phyloP scores from a whole-genome alignment of 306 rosid species.

The Quercus cerris region DNA sequence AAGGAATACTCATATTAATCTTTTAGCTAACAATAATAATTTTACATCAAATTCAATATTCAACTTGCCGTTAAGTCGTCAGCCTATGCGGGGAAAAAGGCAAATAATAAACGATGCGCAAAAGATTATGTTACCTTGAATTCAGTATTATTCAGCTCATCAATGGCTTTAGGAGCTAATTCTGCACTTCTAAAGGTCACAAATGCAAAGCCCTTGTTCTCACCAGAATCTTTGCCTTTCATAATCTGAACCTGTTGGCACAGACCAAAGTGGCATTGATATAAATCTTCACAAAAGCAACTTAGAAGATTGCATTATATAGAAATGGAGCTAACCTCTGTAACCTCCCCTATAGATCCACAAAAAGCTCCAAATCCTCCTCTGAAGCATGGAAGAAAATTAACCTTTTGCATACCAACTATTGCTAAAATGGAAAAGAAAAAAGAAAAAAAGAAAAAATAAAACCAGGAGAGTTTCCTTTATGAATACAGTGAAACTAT shows the following conservation, averaged over 20 bases:
- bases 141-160: constrained; percentile 40
- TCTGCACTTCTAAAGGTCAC: too few relatives aligned
- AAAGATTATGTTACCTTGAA: constrained; percentile 58
- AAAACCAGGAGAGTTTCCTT: too few relatives aligned
- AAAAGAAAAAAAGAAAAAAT: too few relatives aligned
- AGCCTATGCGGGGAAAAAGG: constrained; percentile 1
- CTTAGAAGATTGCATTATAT: constrained; percentile 1
- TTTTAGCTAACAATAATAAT: background rate
- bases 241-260: constrained; percentile 78
- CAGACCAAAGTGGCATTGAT: constrained; percentile 19
- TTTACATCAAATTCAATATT: background rate
- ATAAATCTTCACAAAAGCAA: background rate
- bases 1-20: background rate
- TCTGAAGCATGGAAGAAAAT: too few relatives aligned
- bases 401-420: too few relatives aligned
- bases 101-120: background rate
- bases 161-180: too few relatives aligned
- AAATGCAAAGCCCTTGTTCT: too few relatives aligned
- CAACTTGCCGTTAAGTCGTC: constrained; percentile 2
- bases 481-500: too few relatives aligned
- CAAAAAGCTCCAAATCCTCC: too few relatives aligned
- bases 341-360: constrained; percentile 16
- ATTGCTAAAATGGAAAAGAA: too few relatives aligned
- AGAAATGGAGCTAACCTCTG: constrained; percentile 51
- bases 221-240: constrained; percentile 24